These are phyloP conservation scores for Fusarium sarcochroum DNA, from an alignment of 2,329 filamentous ascomycete species.

Conservation along the genomic window DNA sequence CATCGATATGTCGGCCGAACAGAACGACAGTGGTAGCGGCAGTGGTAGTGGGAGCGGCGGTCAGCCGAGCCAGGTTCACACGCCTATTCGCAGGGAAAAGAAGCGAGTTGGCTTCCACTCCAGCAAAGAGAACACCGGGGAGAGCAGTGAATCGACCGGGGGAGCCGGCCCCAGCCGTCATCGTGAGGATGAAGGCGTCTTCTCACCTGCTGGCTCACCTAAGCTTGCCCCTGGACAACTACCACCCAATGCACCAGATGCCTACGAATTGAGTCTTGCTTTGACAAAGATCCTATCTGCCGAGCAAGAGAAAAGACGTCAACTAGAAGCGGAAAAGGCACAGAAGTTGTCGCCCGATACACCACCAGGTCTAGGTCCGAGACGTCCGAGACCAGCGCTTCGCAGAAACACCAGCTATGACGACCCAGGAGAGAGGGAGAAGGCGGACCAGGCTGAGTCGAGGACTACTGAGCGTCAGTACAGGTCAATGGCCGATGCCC, in stretches of 20 bases:
- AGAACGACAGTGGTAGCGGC: conserved; percentile 47
- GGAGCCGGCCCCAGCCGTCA: conserved; percentile 15
- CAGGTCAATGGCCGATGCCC: conserved; percentile 58
- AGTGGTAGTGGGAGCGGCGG: conserved; percentile 45
- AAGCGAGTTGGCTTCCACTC: conserved; percentile 58
- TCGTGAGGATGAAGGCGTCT: conserved; percentile 37
- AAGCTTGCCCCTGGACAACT: conserved; percentile 43
- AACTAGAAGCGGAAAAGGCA: conserved; percentile 26
- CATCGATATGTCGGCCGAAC: conserved; percentile 41
- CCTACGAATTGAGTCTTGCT: conserved; percentile 56
- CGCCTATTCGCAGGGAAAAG: conserved; percentile 56
- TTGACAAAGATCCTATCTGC: conserved; percentile 57
- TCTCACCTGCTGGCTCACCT: conserved; percentile 50
- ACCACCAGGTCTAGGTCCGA: conserved; percentile 36
- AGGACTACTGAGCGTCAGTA: conserved; percentile 55
- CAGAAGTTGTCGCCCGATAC: conserved; percentile 23
- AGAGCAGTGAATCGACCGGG: conserved; percentile 10
- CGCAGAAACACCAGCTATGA: conserved; percentile 61
- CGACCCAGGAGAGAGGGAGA: conserved; percentile 57
- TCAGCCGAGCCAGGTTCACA: conserved; percentile 49
- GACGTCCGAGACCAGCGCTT: conserved; percentile 56
- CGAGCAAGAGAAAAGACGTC: conserved; percentile 47
- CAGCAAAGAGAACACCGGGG: conserved; percentile 47
- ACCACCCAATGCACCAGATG: conserved; percentile 55
- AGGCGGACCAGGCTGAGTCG: conserved; percentile 57